Evolutionary conservation across 495 filamentous ascomycete species (phyloP), one percentile per base, ranked within the genome.

Genomic region (Penicillium cinerascens): DNA sequence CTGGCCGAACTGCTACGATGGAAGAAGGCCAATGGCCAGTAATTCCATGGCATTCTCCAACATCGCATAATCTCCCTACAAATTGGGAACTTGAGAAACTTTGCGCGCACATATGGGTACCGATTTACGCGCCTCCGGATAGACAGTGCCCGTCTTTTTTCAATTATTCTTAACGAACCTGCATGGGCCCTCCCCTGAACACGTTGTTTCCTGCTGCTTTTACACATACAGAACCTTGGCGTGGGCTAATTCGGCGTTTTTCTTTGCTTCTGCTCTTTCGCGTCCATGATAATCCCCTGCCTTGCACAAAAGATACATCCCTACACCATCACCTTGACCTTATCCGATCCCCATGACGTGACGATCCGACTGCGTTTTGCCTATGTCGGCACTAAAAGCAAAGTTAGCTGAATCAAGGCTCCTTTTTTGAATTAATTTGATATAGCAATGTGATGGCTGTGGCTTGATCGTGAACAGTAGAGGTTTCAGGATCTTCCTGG

Each of bases 1-100:
- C 74, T 98, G 60, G 85, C 91, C 15, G 90, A 95, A 57, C 68
- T 98, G 52, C 80, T 98, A 49, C 83, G 85, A 47, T 98, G 76
- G 68, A 78, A 78, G 67, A 76, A 78, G 60, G 68, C 71, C 52
- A 67, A 54, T 49, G 66, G 71, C 43, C 66, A 73, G 68, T 75
- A 65, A 70, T 51, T 49, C 35, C 35, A n/a, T n/a, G n/a, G n/a
- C n/a, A n/a, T n/a, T n/a, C n/a, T n/a, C n/a, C n/a, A n/a, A n/a
- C 16, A 33, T 36, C 20, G 26, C 26, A 20, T 33, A 17, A 56
- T 10, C 26, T n/a, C 42, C 35, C 40, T 49, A 22, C 21, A 20
- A 7, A 8, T 47, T 25, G 36, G 17, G 15, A 42, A 9, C 27
- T 16, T 17, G 29, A 50, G 38, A 25, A 50, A 3, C 26, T 21